phyloP scores from a whole-genome alignment of 805 yeast species.

The Candida ovalis region DNA sequence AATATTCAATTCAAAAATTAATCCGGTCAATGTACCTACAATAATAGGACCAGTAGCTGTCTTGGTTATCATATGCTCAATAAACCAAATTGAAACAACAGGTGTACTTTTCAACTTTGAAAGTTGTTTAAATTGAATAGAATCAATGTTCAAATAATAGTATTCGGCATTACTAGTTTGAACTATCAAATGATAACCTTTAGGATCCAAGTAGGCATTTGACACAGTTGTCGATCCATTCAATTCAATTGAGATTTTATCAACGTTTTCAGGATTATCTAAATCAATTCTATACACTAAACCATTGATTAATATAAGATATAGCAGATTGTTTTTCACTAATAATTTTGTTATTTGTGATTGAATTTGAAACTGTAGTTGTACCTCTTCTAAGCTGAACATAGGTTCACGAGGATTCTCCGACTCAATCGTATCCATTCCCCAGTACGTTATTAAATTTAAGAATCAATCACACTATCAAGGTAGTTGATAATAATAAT shows the following conservation, averaged over 20 bases:
- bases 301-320: constrained; percentile 50
- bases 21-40: constrained; percentile 46
- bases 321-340: constrained; percentile 53
- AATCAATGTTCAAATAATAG: constrained; percentile 42
- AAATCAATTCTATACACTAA: constrained; percentile 61
- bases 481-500: too few relatives aligned
- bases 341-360: constrained; percentile 43
- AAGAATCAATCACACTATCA: too few relatives aligned
- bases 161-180: constrained; percentile 44
- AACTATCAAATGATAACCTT: constrained; percentile 50
- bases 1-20: constrained; percentile 42
- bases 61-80: constrained; percentile 22
- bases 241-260: constrained; percentile 31
- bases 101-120: constrained; percentile 43
- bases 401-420: constrained; percentile 5
- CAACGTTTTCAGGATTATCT: constrained; percentile 59
- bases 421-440: constrained; percentile 19
- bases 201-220: constrained; percentile 44
- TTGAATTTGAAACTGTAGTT: constrained; percentile 30
- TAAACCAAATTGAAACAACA: constrained; percentile 40
- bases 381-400: constrained; percentile 31
- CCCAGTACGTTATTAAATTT: too few relatives aligned
- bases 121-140: constrained; percentile 39
- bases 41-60: constrained; percentile 43
- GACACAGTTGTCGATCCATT: constrained; percentile 26